Percentiles rank a stretch among this genome's conserved stretches.
These are phyloP conservation scores for Ascocoryne sarcoides DNA, from an alignment of 2,329 filamentous ascomycete species.

Conservation along the genomic window DNA sequence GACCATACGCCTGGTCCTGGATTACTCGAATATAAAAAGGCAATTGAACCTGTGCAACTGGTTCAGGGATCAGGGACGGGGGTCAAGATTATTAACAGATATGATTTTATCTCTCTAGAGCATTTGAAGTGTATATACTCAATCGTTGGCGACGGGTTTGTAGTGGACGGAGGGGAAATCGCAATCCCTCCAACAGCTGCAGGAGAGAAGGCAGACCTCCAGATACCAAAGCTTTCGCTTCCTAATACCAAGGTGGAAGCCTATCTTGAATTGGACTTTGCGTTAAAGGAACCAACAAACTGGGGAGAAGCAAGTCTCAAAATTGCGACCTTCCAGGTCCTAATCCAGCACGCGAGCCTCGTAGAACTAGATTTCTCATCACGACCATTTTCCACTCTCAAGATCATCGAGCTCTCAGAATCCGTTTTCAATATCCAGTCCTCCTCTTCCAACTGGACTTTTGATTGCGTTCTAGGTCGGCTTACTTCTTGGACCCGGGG, in stretches of 20 bases:
- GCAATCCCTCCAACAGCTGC: neutral
- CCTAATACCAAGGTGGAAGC: neutral
- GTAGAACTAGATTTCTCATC: conserved; percentile 23
- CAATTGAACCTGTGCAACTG: conserved; percentile 43
- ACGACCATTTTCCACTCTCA: neutral
- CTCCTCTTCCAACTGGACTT: conserved; percentile 32
- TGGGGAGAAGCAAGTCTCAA: conserved; percentile 46
- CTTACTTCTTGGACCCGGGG: conserved; percentile 1
- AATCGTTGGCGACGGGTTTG: neutral
- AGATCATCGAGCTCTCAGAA: conserved; percentile 9
- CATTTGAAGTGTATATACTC: conserved; percentile 29
- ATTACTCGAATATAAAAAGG: conserved; percentile 46
- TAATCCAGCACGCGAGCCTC: conserved; percentile 8
- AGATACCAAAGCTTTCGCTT: neutral
- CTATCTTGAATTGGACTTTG: conserved; percentile 22
- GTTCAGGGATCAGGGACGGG: conserved; percentile 26
- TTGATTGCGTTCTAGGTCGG: conserved; percentile 30
- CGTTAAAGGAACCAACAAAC: conserved; percentile 32
- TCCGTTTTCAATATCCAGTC: conserved; percentile 24
- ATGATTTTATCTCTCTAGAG: conserved; percentile 43
- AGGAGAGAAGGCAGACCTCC: neutral
- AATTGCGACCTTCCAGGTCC: conserved; percentile 43
- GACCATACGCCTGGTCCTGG: conserved; percentile 47
- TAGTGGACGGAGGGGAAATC: neutral
- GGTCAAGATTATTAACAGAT: conserved; percentile 34